Conservation (phyloP, 2,329 filamentous ascomycete genomes). For the Claviceps monticola region DNA sequence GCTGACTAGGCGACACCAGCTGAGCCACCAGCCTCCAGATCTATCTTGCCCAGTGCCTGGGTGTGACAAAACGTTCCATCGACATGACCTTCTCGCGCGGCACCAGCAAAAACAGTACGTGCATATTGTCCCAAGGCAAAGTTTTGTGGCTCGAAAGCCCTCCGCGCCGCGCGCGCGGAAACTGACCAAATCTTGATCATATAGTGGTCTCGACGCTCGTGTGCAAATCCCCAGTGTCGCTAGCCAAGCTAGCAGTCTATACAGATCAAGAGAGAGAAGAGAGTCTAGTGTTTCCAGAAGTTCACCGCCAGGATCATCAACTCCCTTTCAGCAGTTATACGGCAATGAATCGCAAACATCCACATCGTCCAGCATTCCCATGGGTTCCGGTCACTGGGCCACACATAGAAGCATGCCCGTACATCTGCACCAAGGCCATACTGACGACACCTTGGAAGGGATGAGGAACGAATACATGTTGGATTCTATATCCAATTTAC, state of each 20-base stretch:
- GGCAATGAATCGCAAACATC: constrained; percentile 3
- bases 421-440: constrained; percentile 7
- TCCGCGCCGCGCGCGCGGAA: not conserved
- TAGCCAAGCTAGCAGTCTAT: not conserved
- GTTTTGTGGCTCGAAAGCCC: not conserved
- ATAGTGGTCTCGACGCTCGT: constrained; percentile 13
- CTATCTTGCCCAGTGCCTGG: constrained; percentile 36
- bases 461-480: constrained; percentile 13
- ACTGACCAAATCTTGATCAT: not conserved
- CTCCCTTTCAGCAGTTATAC: constrained; percentile 5
- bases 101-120: constrained; percentile 31
- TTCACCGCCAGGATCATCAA: constrained; percentile 7
- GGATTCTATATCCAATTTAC: constrained; percentile 8
- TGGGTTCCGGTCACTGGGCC: constrained; percentile 13
- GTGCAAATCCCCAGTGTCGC: not conserved
- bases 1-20: constrained; percentile 39
- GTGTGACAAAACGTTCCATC: constrained; percentile 44
- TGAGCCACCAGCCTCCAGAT: constrained; percentile 42
- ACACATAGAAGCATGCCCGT: constrained; percentile 4
- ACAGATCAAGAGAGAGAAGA: constrained; percentile 4
- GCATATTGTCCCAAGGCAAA: not conserved
- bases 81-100: constrained; percentile 44
- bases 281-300: constrained; percentile 10
- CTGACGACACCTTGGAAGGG: constrained; percentile 10
- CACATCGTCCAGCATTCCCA: constrained; percentile 6